phyloP scores from a whole-genome alignment of 2,329 filamentous ascomycete species.

The Aspergillus brunneoviolaceus region DNA sequence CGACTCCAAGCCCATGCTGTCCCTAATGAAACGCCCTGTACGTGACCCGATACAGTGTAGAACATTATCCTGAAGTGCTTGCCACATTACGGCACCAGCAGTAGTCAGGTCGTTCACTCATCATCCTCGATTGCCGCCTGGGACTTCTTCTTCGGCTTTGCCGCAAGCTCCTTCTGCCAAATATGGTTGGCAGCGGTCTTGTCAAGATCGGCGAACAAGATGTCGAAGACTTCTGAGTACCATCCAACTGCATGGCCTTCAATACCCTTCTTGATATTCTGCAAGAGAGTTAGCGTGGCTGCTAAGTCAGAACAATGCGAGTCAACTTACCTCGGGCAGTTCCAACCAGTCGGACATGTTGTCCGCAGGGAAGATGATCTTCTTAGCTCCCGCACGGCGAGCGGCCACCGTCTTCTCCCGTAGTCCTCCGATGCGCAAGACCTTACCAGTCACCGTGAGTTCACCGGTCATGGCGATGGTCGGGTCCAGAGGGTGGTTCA shows the following conservation, averaged over 20 bases:
- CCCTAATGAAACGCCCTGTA: conserved; percentile 34
- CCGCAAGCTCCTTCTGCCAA: conserved; percentile 65
- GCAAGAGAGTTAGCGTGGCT: conserved; percentile 20
- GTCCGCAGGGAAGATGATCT: conserved; percentile 90
- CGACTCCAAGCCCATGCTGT: conserved; percentile 38
- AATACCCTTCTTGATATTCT: conserved; percentile 98
- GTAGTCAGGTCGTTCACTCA: conserved; percentile 22
- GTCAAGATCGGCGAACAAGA: conserved; percentile 84
- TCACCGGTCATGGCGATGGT: conserved; percentile 98
- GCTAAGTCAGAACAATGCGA: conserved; percentile 10
- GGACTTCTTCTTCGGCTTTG: conserved; percentile 51
- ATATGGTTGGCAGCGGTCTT: conserved; percentile 66
- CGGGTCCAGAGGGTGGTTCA: conserved; percentile 75
- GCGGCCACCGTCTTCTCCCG: conserved; percentile 97
- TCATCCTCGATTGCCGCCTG: conserved; percentile 27
- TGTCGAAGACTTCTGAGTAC: conserved; percentile 90
- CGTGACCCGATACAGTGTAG: conserved; percentile 26
- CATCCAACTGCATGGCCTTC: conserved; percentile 87
- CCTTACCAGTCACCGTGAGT: conserved; percentile 93
- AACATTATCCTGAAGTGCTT: conserved; percentile 12
- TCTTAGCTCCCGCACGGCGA: conserved; percentile 85
- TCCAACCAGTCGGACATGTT: conserved; percentile 98
- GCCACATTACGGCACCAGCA: conserved; percentile 2
- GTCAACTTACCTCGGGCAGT: conserved; percentile 76
- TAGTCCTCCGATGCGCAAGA: conserved; percentile 88